Percentiles rank a stretch among this genome's conserved stretches.
These are phyloP conservation scores for Yamadazyma akitaensis DNA, from an alignment of 805 yeast species.

Conservation along the genomic window DNA sequence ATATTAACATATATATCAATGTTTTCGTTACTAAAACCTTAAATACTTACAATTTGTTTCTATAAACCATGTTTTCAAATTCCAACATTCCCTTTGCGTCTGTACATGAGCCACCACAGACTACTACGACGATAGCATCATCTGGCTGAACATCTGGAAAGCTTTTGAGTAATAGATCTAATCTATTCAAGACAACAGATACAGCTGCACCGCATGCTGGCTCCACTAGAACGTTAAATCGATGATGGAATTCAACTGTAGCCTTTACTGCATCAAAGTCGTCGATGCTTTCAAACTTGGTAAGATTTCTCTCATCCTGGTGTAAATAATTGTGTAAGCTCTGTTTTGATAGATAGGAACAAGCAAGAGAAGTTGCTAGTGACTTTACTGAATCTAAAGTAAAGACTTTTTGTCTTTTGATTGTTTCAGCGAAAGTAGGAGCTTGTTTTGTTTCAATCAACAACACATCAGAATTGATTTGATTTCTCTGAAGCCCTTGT, in stretches of 20 bases:
- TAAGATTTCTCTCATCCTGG: slow-evolving; percentile 13
- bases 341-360: slow-evolving; percentile 25
- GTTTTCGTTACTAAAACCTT: no score
- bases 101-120: slow-evolving; percentile 29
- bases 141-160: slow-evolving; percentile 17
- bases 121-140: slow-evolving; percentile 26
- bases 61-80: slow-evolving; percentile 11
- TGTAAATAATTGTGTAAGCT: slow-evolving; percentile 19
- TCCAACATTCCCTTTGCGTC: slow-evolving; percentile 12
- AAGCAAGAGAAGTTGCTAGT: slow-evolving; percentile 26
- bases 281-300: slow-evolving; percentile 20
- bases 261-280: slow-evolving; percentile 28
- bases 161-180: slow-evolving; percentile 14
- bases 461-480: slow-evolving; percentile 17
- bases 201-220: slow-evolving; percentile 37
- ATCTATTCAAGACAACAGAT: slow-evolving; percentile 18
- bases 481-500: slow-evolving; percentile 19
- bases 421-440: slow-evolving; percentile 23
- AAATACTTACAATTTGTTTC: slow-evolving; percentile 7
- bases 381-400: slow-evolving; percentile 22
- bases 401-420: slow-evolving; percentile 20
- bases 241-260: slow-evolving; percentile 19
- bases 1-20: no score
- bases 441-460: slow-evolving; percentile 30
- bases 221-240: slow-evolving; percentile 21